phyloP scores from a whole-genome alignment of 2,329 filamentous ascomycete genomes.

The Colletotrichum phormii region DNA sequence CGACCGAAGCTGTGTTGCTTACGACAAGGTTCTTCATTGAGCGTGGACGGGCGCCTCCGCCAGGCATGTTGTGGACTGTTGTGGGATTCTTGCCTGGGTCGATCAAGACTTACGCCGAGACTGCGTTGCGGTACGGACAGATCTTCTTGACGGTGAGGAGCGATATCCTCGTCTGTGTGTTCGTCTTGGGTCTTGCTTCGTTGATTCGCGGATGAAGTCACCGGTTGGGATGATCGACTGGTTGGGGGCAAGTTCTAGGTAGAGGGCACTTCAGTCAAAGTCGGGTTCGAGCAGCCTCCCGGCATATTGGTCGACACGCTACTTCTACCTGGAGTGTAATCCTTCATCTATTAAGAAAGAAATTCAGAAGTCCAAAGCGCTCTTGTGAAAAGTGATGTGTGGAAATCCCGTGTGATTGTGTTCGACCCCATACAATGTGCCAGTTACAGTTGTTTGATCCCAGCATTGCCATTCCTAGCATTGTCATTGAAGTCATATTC shows the following conservation, averaged over 20 bases:
- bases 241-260: background rate
- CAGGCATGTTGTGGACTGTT: slow-evolving; percentile 73
- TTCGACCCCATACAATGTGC: background rate
- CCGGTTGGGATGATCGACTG: background rate
- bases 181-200: slow-evolving; percentile 73
- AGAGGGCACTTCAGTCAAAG: background rate
- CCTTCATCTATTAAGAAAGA: background rate
- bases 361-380: background rate
- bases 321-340: background rate
- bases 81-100: slow-evolving; percentile 75
- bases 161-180: slow-evolving; percentile 81
- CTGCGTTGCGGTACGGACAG: slow-evolving; percentile 73
- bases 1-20: slow-evolving; percentile 78
- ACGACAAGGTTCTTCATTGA: slow-evolving; percentile 79
- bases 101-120: slow-evolving; percentile 69
- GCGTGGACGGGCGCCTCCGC: slow-evolving; percentile 65
- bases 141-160: slow-evolving; percentile 78
- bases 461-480: background rate
- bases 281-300: background rate
- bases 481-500: background rate
- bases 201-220: slow-evolving; percentile 52
- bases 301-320: background rate
- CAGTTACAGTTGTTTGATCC: background rate
- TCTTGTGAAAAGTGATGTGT: background rate
- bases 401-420: background rate